A percentile compares a stretch with the other conserved stretches of the same genome.
Evolutionary conservation across 306 rosid genomes (phyloP).

Genomic region (Nissolia schottii): DNA sequence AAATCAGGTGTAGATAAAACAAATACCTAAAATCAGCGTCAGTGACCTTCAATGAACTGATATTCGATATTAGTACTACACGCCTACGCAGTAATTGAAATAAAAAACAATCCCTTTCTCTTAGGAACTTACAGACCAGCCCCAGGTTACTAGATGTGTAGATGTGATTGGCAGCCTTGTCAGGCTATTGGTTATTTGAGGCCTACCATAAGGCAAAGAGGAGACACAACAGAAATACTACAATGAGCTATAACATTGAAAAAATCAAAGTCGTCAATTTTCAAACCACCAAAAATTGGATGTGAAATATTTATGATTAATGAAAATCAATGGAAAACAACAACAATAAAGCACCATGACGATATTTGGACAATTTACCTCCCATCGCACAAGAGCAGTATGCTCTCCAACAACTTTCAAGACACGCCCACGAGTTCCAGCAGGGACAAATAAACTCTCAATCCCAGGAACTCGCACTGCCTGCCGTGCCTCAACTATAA

Average conservation of each 20-base stretch:
- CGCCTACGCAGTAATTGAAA: neutral
- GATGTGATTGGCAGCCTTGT: neutral
- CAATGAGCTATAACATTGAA: neutral
- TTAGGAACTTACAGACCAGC: conserved; percentile 8
- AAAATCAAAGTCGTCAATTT: neutral
- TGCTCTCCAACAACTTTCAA: conserved; percentile 58
- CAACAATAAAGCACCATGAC: neutral
- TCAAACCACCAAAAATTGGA: neutral
- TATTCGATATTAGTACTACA: conserved; percentile 4
- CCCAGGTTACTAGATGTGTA: too few relatives aligned
- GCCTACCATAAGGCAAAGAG: conserved; percentile 1
- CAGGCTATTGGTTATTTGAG: conserved; percentile 2
- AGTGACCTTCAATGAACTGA: neutral
- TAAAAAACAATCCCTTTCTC: neutral
- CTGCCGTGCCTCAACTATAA: conserved; percentile 50
- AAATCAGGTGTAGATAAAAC: neutral
- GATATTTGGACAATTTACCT: conserved; percentile 47
- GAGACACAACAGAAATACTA: conserved; percentile 11
- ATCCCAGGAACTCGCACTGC: conserved; percentile 69
- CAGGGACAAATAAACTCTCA: conserved; percentile 77
- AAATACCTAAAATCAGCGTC: neutral
- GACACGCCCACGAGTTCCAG: conserved; percentile 68
- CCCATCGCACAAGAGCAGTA: conserved; percentile 93
- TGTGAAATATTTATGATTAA: neutral
- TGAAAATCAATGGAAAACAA: neutral